Evolutionary conservation across 2,329 filamentous ascomycete species (phyloP).

Genomic region (Cadophora luteo-olivacea): DNA sequence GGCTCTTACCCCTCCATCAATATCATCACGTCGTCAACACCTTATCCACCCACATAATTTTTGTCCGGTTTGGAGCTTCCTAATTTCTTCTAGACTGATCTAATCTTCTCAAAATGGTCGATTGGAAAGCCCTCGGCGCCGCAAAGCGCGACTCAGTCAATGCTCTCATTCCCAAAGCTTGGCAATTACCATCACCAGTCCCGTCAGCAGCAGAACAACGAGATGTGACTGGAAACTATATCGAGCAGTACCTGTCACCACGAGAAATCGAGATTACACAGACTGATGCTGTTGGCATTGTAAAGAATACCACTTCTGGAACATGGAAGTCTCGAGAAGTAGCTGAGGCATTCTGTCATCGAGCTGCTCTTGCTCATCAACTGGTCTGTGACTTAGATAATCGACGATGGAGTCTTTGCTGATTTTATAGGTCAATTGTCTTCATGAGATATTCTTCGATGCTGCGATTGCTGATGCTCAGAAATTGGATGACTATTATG

Average conservation of each 20-base stretch:
- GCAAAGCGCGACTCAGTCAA: constrained; percentile 61
- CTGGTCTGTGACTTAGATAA: constrained; percentile 49
- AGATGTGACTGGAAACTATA: constrained; percentile 62
- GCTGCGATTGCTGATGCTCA: constrained; percentile 57
- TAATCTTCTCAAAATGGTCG: constrained; percentile 27
- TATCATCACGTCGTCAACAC: constrained; percentile 10
- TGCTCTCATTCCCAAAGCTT: constrained; percentile 61
- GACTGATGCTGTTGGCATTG: constrained; percentile 62
- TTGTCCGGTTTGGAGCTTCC: not conserved
- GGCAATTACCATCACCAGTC: constrained; percentile 54
- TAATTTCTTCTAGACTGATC: not conserved
- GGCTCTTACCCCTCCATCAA: constrained; percentile 14
- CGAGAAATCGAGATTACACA: constrained; percentile 67
- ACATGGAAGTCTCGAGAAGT: constrained; percentile 63
- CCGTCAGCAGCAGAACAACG: constrained; percentile 58
- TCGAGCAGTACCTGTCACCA: constrained; percentile 59
- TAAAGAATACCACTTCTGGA: constrained; percentile 58
- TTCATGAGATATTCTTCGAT: constrained; percentile 63
- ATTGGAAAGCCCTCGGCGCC: constrained; percentile 58
- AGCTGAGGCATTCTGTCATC: constrained; percentile 59
- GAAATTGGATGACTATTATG: constrained; percentile 57
- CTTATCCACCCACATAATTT: not conserved
- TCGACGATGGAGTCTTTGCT: constrained; percentile 58
- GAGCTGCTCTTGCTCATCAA: constrained; percentile 61
- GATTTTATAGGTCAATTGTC: constrained; percentile 58